These are phyloP conservation scores for Penstemon davidsonii DNA, from an alignment of 257 asterid genomes.

Conservation along the genomic window DNA sequence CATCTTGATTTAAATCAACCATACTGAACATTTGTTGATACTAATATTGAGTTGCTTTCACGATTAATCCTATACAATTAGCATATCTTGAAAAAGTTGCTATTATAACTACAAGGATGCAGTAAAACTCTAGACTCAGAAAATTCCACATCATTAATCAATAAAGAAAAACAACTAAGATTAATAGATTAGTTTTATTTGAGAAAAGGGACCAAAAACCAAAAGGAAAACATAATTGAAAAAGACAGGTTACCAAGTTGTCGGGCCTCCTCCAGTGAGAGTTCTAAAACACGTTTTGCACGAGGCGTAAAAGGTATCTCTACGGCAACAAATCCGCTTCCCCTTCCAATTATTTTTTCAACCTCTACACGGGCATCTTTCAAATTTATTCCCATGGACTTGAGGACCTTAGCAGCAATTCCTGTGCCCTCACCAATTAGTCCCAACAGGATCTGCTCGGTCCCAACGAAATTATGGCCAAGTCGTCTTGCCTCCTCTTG, in stretches of 20 bases:
- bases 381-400: slow-evolving; percentile 94
- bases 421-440: slow-evolving; percentile 99
- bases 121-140: background rate
- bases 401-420: slow-evolving; percentile 97
- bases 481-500: slow-evolving; percentile 98
- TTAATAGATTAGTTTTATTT: slow-evolving; percentile 7
- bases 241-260: slow-evolving; percentile 70
- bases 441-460: slow-evolving; percentile 92
- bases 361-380: slow-evolving; percentile 99
- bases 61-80: background rate
- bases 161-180: slow-evolving; percentile 2
- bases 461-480: slow-evolving; percentile 96
- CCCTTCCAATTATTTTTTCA: slow-evolving; percentile 96
- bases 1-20: slow-evolving; percentile 10
- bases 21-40: background rate
- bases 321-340: slow-evolving; percentile 96
- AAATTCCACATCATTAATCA: background rate
- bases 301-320: slow-evolving; percentile 99
- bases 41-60: slow-evolving; percentile 10
- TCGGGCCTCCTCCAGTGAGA: slow-evolving; percentile 96
- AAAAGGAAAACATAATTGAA: background rate
- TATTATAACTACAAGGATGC: background rate
- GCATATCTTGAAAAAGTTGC: too few relatives aligned
- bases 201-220: background rate
- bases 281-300: slow-evolving; percentile 94